A percentile compares a stretch with the other conserved stretches of the same genome.
Evolutionary conservation across 2,329 filamentous ascomycete species (phyloP).

Genomic region (Stylonectria norvegica): DNA sequence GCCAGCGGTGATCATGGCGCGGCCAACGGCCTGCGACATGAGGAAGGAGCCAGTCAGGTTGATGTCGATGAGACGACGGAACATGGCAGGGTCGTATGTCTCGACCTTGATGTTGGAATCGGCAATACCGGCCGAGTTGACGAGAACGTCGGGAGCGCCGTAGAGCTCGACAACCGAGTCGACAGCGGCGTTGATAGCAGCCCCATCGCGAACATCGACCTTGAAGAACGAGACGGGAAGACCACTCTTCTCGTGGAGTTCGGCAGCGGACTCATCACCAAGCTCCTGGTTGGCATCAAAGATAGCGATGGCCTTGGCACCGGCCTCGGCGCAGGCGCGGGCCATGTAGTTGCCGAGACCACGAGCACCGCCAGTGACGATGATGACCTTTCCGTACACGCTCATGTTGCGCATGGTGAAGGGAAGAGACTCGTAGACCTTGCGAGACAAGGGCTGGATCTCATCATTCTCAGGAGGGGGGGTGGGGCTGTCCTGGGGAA

Average conservation of each 20-base stretch:
- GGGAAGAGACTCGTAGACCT: constrained; percentile 55
- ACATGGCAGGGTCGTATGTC: constrained; percentile 71
- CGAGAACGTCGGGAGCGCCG: constrained; percentile 69
- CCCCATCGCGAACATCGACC: constrained; percentile 71
- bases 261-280: constrained; percentile 65
- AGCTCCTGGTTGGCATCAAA: constrained; percentile 75
- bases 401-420: constrained; percentile 67
- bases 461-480: constrained; percentile 43
- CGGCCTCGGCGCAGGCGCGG: constrained; percentile 71
- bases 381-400: constrained; percentile 66
- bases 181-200: constrained; percentile 67
- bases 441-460: constrained; percentile 50
- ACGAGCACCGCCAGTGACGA: constrained; percentile 72
- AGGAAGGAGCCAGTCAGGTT: constrained; percentile 79
- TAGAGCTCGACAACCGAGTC: constrained; percentile 62
- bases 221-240: constrained; percentile 74
- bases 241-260: constrained; percentile 69
- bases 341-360: constrained; percentile 79
- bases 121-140: constrained; percentile 77
- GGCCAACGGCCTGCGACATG: constrained; percentile 68
- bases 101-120: constrained; percentile 83
- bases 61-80: constrained; percentile 76
- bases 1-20: constrained; percentile 68
- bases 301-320: constrained; percentile 69
- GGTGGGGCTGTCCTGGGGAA: constrained; percentile 40